These are phyloP conservation scores for Lactarius indigo DNA, from an alignment of 768 basidiomycete genomes.

Conservation along the genomic window DNA sequence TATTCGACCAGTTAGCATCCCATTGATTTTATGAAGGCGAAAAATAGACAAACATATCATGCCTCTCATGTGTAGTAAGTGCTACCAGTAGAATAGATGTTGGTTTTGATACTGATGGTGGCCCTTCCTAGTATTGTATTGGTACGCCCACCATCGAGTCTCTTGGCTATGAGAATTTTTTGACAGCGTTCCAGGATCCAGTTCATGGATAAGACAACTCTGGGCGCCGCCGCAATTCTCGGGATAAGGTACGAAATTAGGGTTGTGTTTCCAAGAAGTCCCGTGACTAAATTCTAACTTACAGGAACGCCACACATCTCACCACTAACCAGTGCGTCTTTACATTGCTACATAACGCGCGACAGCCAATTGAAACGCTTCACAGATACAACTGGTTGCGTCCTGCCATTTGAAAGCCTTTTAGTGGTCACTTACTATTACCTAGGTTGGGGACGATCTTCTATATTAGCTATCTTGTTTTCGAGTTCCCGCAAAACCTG, in stretches of 20 bases:
- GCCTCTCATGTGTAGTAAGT: slow-evolving; percentile 70
- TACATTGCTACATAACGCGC: neutral
- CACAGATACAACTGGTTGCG: slow-evolving; percentile 62
- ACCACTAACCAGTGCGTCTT: slow-evolving; percentile 57
- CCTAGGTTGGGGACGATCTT: slow-evolving; percentile 71
- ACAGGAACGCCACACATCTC: slow-evolving; percentile 56
- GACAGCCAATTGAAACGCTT: neutral
- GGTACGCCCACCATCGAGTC: slow-evolving; percentile 33
- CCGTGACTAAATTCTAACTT: slow-evolving; percentile 8
- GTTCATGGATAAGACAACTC: slow-evolving; percentile 74
- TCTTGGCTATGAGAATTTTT: neutral
- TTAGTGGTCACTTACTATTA: neutral
- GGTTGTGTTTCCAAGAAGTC: neutral
- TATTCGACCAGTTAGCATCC: neutral
- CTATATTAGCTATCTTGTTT: slow-evolving; percentile 64
- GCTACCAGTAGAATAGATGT: slow-evolving; percentile 30
- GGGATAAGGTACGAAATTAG: slow-evolving; percentile 54
- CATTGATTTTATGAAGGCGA: slow-evolving; percentile 32
- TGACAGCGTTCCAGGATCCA: slow-evolving; percentile 49
- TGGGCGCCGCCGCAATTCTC: slow-evolving; percentile 64
- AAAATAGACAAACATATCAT: slow-evolving; percentile 69
- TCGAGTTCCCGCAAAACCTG: slow-evolving; percentile 74
- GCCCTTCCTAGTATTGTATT: slow-evolving; percentile 47
- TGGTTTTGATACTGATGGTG: slow-evolving; percentile 2
- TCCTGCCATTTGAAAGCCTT: neutral